Evolutionary conservation across 2,329 filamentous ascomycete species (phyloP), one percentile per base, ranked within the genome.

Genomic region (Exophiala viscosa): DNA sequence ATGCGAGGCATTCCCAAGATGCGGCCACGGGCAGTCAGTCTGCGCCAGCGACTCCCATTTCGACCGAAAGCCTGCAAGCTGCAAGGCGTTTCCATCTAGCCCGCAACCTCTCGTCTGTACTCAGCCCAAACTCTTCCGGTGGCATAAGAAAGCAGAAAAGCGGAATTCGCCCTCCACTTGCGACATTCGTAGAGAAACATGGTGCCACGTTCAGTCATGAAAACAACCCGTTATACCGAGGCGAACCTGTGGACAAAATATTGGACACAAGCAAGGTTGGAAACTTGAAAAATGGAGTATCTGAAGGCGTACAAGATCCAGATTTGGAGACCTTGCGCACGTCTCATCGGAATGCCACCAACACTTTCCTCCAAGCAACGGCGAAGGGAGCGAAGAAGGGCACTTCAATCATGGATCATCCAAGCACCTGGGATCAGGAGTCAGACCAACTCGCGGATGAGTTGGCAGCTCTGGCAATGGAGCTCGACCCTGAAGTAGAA

Each of bases 391-490:
- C 32, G 8, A 63, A 58, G 43, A 62, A 52, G 13, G 71, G 72
- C 32, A 67, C 68, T 32, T 68, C 67, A 15, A 67, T 69, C 1
- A 59, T 64, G 49, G 64, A 67, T 23, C 62, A 68, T 36, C 66
- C 71, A 20, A 68, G 60, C 50, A 72, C 65, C 17, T 72, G 70
- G 68, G 69, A 75, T 44, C 64, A 71, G 50, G 67, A 73, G 28
- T 73, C 71, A 10, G 70, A 73, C 45, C 66, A 67, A 32, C 62
- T 76, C 17, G 73, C 70, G 1, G 55, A 64, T 35, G 70, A 75
- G 45, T 64, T 76, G 18, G 69, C 72, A 43, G 66, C 70, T 42
- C 65, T 75, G 46, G 72, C 72, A 36, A 62, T 73, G 44, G 70
- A 75, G 49, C 61, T 74, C 4, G 70, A 73, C 43, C 60, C 60